Conservation (phyloP, 768 basidiomycete genomes). For the Saitozyma sp. region DNA sequence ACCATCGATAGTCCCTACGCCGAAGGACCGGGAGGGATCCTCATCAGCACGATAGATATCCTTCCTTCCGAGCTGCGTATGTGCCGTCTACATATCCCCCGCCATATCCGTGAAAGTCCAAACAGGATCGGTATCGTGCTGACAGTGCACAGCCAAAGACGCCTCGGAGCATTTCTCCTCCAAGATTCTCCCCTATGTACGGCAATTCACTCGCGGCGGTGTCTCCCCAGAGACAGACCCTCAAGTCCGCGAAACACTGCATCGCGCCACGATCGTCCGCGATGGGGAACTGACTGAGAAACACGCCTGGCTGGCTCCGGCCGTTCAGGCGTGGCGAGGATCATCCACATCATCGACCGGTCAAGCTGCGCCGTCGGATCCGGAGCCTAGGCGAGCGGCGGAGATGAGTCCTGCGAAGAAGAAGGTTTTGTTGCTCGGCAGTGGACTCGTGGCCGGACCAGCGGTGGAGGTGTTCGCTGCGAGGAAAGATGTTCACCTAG, state of each 20-base stretch:
- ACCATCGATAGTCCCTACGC: slow-evolving; percentile 75
- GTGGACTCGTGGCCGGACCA: slow-evolving; percentile 93
- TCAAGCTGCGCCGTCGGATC: too few relatives aligned
- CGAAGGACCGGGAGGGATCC: slow-evolving; percentile 55
- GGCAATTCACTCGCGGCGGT: slow-evolving; percentile 55
- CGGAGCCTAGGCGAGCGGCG: too few relatives aligned
- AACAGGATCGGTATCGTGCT: background rate
- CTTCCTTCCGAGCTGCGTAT: slow-evolving; percentile 73
- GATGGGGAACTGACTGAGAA: slow-evolving; percentile 60
- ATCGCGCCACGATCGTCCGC: slow-evolving; percentile 70
- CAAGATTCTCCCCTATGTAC: slow-evolving; percentile 68
- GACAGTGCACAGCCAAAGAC: slow-evolving; percentile 60
- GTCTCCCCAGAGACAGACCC: slow-evolving; percentile 52
- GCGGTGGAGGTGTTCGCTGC: slow-evolving; percentile 72
- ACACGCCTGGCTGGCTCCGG: slow-evolving; percentile 64
- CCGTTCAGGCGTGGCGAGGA: slow-evolving; percentile 52
- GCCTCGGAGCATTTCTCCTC: slow-evolving; percentile 75
- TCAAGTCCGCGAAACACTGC: slow-evolving; percentile 58
- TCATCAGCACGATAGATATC: slow-evolving; percentile 89
- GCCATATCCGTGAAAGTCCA: background rate
- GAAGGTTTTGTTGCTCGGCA: slow-evolving; percentile 74
- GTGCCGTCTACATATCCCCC: background rate
- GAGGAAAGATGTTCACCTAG: slow-evolving; percentile 64
- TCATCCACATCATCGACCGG: background rate
- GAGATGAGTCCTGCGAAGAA: slow-evolving; percentile 40